Conservation (phyloP, 495 filamentous ascomycete species). For the Annulohypoxylon stygium region DNA sequence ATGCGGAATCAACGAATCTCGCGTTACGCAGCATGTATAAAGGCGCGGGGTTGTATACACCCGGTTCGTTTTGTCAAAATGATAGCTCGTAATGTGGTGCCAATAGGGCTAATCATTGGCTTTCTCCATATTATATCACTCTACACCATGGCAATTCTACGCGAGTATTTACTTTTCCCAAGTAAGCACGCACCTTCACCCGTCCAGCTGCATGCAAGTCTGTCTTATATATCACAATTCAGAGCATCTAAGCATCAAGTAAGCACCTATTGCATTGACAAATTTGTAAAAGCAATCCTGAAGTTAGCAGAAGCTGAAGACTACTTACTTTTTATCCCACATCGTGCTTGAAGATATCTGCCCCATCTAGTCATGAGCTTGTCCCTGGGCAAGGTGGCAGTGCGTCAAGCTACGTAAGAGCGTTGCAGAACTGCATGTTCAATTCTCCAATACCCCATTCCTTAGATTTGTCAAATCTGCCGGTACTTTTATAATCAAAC, state of each 20-base stretch:
- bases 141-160: background rate
- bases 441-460: background rate
- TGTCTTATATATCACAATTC: background rate
- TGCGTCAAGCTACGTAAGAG: background rate
- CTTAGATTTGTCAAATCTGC: background rate
- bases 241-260: background rate
- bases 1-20: background rate
- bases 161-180: background rate
- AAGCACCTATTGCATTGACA: too few species aligned
- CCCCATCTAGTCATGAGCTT: background rate
- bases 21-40: background rate
- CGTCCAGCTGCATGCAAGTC: background rate
- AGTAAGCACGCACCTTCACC: background rate
- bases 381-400: background rate
- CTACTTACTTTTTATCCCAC: too few species aligned
- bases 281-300: too few species aligned
- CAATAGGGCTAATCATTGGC: conserved; percentile 5
- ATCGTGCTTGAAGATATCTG: too few species aligned
- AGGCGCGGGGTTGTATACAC: conserved; percentile 15
- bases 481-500: background rate
- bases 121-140: background rate
- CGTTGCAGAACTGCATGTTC: background rate
- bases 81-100: background rate
- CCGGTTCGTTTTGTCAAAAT: background rate
- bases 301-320: too few species aligned